These are phyloP conservation scores for Collybiopsis luxurians DNA, from an alignment of 768 basidiomycete species.

Conservation along the genomic window DNA sequence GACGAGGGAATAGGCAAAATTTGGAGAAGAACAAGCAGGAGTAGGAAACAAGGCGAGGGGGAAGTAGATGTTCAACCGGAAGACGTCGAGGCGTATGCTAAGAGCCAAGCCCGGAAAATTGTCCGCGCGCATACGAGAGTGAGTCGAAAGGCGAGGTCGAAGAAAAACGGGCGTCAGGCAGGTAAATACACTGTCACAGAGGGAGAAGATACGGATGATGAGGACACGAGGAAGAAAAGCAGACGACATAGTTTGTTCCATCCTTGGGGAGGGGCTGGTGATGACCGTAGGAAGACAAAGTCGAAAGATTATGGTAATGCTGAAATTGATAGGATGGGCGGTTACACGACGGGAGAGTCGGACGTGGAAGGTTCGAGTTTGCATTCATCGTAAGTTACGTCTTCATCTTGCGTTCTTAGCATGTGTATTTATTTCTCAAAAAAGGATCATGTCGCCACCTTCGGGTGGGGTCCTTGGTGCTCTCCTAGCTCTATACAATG, in stretches of 20 bases:
- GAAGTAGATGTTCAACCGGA: neutral
- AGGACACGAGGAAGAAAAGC: neutral
- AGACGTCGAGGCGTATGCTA: slow-evolving; percentile 1
- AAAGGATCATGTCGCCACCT: neutral
- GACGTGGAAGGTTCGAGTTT: slow-evolving; percentile 1
- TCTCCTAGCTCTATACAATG: slow-evolving; percentile 4
- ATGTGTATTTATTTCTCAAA: neutral
- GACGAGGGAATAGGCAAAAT: neutral
- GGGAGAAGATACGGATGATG: neutral
- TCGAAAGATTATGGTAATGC: slow-evolving; percentile 4
- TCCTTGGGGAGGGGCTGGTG: too few relatives aligned
- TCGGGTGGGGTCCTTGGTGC: slow-evolving; percentile 7
- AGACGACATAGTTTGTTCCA: neutral
- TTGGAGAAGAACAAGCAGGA: neutral
- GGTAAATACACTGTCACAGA: neutral
- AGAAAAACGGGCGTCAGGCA: neutral
- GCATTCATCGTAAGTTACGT: neutral
- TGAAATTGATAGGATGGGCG: neutral
- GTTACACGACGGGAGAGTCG: neutral
- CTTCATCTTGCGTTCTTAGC: neutral
- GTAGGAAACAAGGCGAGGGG: too few relatives aligned
- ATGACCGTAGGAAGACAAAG: neutral
- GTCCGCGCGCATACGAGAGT: slow-evolving; percentile 2
- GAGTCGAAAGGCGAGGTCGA: neutral
- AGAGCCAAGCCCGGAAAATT: neutral